Base-by-base conservation (phyloP, 495 filamentous ascomycete genomes). In the Podospora pseudopauciseta region DNA sequence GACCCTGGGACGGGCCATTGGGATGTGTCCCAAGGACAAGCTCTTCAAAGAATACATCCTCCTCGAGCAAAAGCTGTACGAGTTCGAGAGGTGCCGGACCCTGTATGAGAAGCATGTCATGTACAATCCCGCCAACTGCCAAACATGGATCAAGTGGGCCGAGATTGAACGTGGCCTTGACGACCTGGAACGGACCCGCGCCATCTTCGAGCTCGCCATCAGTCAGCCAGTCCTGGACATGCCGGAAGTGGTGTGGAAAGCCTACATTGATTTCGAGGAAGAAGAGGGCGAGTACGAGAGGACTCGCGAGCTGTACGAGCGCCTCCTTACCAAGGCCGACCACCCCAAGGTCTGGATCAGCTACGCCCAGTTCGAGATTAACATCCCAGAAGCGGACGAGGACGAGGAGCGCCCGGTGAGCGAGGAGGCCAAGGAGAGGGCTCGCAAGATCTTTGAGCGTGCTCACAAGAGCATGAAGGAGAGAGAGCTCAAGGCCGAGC, bases 321-420 rank as follows among this genome's bases (percentile, higher is more conserved):
- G 95, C 27, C 83, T 99, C 26, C 84, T 99, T 49, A 81, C 92
- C 75, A 97, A 94, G 88, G 96, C 96, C 19, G 90, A 92, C 76
- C 96, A 99, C 74, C 92, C 97, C 82, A 97, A 97, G 85, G 95
- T 99, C 64, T 99, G 95, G 95, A 97, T 93, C 81, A 91, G 88
- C 76, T 99, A 94, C 79, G 96, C 95, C 16, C 91, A 93, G 73
- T 98, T 98, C 77, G 95, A 99, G 79, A 91, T 97, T 82, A 94
- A 94, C 72, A 86, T 94, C 0, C 88, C 87, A 54, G 92, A 90
- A 34, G 82, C 84, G 7, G 89, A 88, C 49, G 72, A 67, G 13
- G 72, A 63, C 15, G 90, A 90, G 64, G 88, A 91, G 73, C 81
- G 84, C 65, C 88, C 89, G 4, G 83, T 97, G 71, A 92, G 89